phyloP scores from a whole-genome alignment of 139 green algal species.

The Pseudopediastrum boryanum region DNA sequence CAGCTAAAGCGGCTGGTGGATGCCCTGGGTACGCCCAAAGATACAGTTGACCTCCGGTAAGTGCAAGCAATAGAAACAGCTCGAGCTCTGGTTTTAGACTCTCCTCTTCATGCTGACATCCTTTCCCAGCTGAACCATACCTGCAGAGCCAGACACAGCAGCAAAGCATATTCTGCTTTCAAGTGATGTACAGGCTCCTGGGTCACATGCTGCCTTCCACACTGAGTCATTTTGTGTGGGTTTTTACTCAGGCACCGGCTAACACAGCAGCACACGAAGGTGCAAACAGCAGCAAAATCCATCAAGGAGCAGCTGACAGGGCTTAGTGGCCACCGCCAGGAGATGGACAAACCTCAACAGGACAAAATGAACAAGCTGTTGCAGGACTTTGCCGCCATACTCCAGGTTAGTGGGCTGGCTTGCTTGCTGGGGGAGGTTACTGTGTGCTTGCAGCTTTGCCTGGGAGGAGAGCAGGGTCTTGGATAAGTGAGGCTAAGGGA shows the following conservation, averaged over 20 bases:
- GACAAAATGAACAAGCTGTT: constrained; percentile 43
- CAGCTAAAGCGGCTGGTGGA: constrained; percentile 61
- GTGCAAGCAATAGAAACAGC: no score
- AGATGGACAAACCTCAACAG: constrained; percentile 18
- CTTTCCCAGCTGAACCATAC: constrained; percentile 7
- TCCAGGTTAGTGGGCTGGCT: constrained; percentile 40
- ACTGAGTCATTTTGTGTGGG: not conserved
- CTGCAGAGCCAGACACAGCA: not conserved
- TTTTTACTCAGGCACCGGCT: constrained; percentile 24
- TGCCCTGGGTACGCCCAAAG: constrained; percentile 63
- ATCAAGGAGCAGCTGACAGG: constrained; percentile 53
- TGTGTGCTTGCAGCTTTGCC: not conserved
- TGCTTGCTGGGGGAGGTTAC: not conserved
- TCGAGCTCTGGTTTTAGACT: no score
- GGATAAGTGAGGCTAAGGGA: not conserved
- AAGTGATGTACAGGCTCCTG: not conserved
- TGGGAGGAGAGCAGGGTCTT: not conserved
- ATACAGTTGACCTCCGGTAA: constrained; percentile 71
- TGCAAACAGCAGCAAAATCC: constrained; percentile 32
- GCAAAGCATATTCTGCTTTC: not conserved
- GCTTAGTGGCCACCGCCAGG: constrained; percentile 16
- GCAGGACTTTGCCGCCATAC: constrained; percentile 60
- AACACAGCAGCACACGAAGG: not conserved
- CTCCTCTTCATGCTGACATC: constrained; percentile 23
- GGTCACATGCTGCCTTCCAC: not conserved